These are phyloP conservation scores for Paraconiothyrium brasiliense DNA, from an alignment of 2,329 filamentous ascomycete genomes.

Conservation along the genomic window DNA sequence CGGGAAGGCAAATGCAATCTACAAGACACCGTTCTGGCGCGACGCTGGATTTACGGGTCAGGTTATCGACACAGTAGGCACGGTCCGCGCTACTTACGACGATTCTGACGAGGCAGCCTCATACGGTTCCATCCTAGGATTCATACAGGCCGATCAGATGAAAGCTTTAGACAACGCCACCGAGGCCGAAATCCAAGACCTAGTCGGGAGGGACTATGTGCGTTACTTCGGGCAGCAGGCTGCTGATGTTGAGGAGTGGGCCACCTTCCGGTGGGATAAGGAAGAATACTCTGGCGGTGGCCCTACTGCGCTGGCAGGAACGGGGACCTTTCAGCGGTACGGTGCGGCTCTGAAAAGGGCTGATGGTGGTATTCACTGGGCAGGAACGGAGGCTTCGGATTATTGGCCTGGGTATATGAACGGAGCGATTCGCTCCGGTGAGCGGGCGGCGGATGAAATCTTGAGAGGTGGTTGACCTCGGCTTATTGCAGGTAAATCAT, in stretches of 20 bases:
- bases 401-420: background rate
- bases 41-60: constrained; percentile 56
- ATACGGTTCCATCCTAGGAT: constrained; percentile 36
- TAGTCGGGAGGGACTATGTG: background rate
- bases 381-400: background rate
- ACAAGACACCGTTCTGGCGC: constrained; percentile 59
- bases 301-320: background rate
- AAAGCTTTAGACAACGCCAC: constrained; percentile 13
- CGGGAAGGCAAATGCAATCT: constrained; percentile 62
- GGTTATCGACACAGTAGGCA: constrained; percentile 26
- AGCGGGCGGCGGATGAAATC: background rate
- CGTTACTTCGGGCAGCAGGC: background rate
- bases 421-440: background rate
- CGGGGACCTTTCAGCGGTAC: background rate
- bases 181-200: constrained; percentile 8
- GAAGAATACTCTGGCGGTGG: background rate
- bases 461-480: background rate
- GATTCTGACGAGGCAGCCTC: constrained; percentile 25
- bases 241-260: background rate
- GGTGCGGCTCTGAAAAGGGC: background rate
- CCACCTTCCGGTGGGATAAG: background rate
- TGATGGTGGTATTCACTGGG: background rate
- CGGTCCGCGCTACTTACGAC: constrained; percentile 29
- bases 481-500: no score
- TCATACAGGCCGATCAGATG: constrained; percentile 26